phyloP scores from a whole-genome alignment of 805 yeast genomes.

The Cyberlindnera maritima region DNA sequence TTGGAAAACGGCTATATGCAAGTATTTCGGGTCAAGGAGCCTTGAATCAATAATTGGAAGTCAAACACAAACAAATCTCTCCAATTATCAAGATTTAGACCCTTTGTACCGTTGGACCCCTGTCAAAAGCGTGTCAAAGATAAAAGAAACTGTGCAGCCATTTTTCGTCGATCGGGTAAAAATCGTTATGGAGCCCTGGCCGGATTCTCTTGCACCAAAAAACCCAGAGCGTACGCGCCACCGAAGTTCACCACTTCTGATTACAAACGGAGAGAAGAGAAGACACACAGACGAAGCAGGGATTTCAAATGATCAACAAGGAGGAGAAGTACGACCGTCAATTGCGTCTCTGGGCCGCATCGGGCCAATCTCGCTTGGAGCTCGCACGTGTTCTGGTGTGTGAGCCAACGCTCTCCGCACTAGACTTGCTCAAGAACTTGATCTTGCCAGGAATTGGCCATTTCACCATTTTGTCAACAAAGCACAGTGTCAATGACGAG shows the following conservation, averaged over 20 bases:
- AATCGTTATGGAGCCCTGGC: not conserved
- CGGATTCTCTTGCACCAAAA: too few relatives aligned
- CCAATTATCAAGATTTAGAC: too few relatives aligned
- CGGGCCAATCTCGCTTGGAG: constrained; percentile 67
- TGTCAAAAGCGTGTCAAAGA: too few relatives aligned
- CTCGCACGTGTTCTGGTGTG: constrained; percentile 59
- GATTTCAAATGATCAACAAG: constrained; percentile 26
- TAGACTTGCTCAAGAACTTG: constrained; percentile 75
- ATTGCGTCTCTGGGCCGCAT: constrained; percentile 77
- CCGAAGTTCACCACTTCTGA: too few relatives aligned
- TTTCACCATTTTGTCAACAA: constrained; percentile 55
- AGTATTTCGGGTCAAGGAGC: too few relatives aligned
- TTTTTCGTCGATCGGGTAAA: not conserved
- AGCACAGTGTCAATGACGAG: constrained; percentile 33
- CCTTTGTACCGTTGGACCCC: too few relatives aligned
- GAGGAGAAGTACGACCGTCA: constrained; percentile 78
- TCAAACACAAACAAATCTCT: too few relatives aligned
- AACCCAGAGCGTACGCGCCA: too few relatives aligned
- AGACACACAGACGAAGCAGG: too few relatives aligned
- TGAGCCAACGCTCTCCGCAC: constrained; percentile 53
- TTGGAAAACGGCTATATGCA: too few relatives aligned
- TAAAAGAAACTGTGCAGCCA: not conserved
- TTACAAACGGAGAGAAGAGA: too few relatives aligned
- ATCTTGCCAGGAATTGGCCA: constrained; percentile 73
- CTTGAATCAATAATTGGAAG: too few relatives aligned